Evolutionary conservation across 2,329 filamentous ascomycete species (phyloP), one percentile per base, ranked within the genome.

Genomic region (Ascochyta rabiei): DNA sequence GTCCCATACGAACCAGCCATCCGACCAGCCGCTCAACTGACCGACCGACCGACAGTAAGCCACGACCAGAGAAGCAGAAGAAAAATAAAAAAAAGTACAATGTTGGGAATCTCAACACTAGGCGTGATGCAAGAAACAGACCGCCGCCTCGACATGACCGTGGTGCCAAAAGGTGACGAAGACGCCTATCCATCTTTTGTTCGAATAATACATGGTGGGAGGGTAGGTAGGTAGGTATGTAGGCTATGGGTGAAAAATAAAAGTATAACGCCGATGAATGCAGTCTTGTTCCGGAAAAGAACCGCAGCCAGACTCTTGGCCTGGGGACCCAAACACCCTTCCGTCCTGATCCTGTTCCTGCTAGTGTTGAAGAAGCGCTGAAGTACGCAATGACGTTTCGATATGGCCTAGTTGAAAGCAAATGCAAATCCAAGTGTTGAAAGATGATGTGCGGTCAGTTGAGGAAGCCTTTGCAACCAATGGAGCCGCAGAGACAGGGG

Each of bases 391-490:
- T 35, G 21, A 4, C 28, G 13, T 16, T 30, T 41, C 21, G 46
- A 45, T 16, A 34, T 34, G 24, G 48, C 49, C 43, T 43, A 45
- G 34, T 30, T 41, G 47, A 51, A 33, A 31, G 37, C 46, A 46
- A 35, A 23, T 16, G 21, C 26, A 35, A 35, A 43, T 23, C 37
- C 52, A 42, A 35, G 26, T 16, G 40, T 18, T 31, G 7, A 12
- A 42, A 26, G 15, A 24, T 46, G 31, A 7, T 21, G 40, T 26
- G 54, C 40, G 42, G 48, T 85, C 83, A 99, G 79, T 99, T 99
- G 78, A 99, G 90, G 81, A 98, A 99, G 61, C 95, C 95, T 82
- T 99, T 99, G 82, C 95, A 99, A 42, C 91, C 92, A 26, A 93
- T 87, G 38, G 93, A 97, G 56, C 95, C 95, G 76, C 95, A 99